A percentile compares a stretch with the other conserved stretches of the same genome.
Conservation (phyloP, 1,139 yeast species). For the Eremothecium gossypii region DNA sequence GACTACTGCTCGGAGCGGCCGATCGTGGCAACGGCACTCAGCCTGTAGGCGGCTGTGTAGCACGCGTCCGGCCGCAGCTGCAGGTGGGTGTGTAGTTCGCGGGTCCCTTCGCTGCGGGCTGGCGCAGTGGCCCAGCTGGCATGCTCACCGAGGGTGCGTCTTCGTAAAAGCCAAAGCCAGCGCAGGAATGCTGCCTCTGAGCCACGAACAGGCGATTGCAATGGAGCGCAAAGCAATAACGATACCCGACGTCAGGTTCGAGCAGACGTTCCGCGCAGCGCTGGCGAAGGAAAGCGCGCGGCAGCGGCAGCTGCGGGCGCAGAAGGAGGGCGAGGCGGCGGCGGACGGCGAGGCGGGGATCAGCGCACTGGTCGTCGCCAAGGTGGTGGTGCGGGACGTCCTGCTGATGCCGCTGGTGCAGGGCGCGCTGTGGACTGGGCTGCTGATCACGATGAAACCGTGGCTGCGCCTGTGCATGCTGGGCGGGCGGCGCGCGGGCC, state of each 20-base stretch:
- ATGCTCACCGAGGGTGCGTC: too few species aligned
- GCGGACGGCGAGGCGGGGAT: slow-evolving; percentile 30
- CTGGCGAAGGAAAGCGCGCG: slow-evolving; percentile 29
- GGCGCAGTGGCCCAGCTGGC: too few species aligned
- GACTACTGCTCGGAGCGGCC: too few species aligned
- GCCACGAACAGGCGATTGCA: too few species aligned
- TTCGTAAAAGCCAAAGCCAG: too few species aligned
- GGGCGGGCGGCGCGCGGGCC: slow-evolving; percentile 24
- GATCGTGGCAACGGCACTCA: too few species aligned
- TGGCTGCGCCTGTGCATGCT: slow-evolving; percentile 29
- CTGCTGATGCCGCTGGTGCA: slow-evolving; percentile 60
- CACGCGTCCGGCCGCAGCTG: too few species aligned
- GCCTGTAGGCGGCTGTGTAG: too few species aligned
- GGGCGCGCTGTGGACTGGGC: slow-evolving; percentile 42
- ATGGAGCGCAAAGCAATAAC: slow-evolving; percentile 18
- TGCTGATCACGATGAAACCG: slow-evolving; percentile 35
- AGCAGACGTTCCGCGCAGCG: slow-evolving; percentile 45
- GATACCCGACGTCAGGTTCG: slow-evolving; percentile 62
- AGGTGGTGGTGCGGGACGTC: slow-evolving; percentile 55
- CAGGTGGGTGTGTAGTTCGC: too few species aligned
- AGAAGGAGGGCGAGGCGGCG: slow-evolving; percentile 19
- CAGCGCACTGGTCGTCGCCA: slow-evolving; percentile 41
- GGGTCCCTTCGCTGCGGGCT: too few species aligned
- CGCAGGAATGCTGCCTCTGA: too few species aligned
- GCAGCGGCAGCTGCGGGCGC: slow-evolving; percentile 9